Evolutionary conservation across 106 monocot species (phyloP), one percentile per base, ranked within the genome.

Genomic region (Dendrobium officinale): DNA sequence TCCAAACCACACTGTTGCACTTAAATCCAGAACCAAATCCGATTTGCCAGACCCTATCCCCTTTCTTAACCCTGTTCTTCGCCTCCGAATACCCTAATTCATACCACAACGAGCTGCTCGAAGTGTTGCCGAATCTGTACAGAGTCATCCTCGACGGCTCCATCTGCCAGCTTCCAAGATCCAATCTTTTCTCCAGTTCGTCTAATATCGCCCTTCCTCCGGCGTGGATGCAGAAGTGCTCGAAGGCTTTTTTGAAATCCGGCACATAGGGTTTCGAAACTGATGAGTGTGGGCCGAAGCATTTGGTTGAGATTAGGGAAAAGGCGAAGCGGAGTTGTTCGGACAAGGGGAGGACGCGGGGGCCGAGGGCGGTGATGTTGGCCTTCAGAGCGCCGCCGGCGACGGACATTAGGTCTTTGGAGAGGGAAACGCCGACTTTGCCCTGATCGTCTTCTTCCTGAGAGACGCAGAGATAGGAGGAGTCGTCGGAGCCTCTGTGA

Each of bases 141-240:
- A 80, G 80, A 27, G 80, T 80, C 80, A 80, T 80, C 51, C 80
- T 45, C 70, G 80, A 80, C 70, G 80, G 72, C 68, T 80, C 80
- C 70, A 80, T 80, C 13, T 80, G 49, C 80, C 70, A 70, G 2
- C 13, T 4, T 4, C 43, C 33, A 18, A 78, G 58, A 10, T 15
- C 18, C 17, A 78, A 10, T 9, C 6, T 58, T 31, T 19, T 56
- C 49, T 58, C 56, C 55, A 95, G 47, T 79, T 90, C 92, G 81
- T 95, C 94, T 42, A 95, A 83, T 80, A 92, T 91, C 48, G 88
- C 94, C 74, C 86, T 77, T 8, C 92, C 91, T 0, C 96, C 93
- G 24, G 91, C 84, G 84, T 96, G 96, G 42, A 96, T 88, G 89
- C 96, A 96, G 81, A 96, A 92, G 82, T 96, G 96, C 76, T 96